Evolutionary conservation across 2,329 filamentous ascomycete species (phyloP).

Genomic region (Xenosphaeropsis pyriputrescens): DNA sequence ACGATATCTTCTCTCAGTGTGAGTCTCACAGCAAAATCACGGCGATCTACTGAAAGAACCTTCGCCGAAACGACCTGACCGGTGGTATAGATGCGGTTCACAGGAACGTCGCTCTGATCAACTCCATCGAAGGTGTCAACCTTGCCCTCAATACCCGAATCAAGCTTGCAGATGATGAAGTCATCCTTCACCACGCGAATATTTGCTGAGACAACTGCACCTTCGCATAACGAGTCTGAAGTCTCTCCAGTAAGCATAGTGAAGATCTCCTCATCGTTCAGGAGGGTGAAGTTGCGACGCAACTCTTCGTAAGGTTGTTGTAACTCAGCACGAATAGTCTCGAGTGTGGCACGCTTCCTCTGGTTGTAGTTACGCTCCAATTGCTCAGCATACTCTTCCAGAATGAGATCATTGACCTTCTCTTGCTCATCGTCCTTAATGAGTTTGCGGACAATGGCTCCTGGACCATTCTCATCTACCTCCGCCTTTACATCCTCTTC

Average conservation of each 20-base stretch:
- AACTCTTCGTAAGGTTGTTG: constrained; percentile 91
- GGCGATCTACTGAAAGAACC: constrained; percentile 75
- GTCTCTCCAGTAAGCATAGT: constrained; percentile 96
- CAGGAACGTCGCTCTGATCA: constrained; percentile 48
- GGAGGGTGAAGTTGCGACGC: constrained; percentile 58
- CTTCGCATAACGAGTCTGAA: constrained; percentile 63
- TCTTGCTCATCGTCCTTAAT: constrained; percentile 89
- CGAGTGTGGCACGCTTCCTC: constrained; percentile 85
- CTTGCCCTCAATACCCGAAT: constrained; percentile 85
- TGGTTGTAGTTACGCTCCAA: constrained; percentile 87
- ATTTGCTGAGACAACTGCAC: constrained; percentile 85
- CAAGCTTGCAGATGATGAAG: constrained; percentile 84
- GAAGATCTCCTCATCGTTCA: constrained; percentile 70
- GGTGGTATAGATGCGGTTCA: constrained; percentile 58
- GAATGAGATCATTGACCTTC: constrained; percentile 86
- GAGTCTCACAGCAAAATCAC: constrained; percentile 70
- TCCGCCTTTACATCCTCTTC: constrained; percentile 97
- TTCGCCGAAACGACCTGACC: constrained; percentile 84
- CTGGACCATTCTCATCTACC: constrained; percentile 75
- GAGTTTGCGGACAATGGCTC: constrained; percentile 87
- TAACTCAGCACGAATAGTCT: constrained; percentile 89
- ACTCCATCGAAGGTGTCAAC: constrained; percentile 74
- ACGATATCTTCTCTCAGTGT: constrained; percentile 73
- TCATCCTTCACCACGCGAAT: constrained; percentile 82
- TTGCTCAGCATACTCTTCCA: constrained; percentile 95